phyloP scores from a whole-genome alignment of 768 basidiomycete species.

The Phallus indusiatus region DNA sequence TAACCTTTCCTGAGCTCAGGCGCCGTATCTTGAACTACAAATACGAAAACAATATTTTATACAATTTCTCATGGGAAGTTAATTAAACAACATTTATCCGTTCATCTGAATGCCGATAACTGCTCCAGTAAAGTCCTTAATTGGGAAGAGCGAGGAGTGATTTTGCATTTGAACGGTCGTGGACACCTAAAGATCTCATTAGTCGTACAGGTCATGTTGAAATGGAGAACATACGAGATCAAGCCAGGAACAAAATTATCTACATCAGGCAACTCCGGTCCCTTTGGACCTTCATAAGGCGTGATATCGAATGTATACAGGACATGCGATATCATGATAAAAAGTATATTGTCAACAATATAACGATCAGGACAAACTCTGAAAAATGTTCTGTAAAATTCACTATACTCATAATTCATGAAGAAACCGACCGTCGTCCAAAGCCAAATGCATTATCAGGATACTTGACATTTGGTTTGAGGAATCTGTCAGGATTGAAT shows the following conservation, averaged over 20 bases:
- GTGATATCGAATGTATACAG: constrained; percentile 11
- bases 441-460: neutral
- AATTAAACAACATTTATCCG: no score
- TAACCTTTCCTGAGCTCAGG: no score
- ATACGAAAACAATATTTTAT: no score
- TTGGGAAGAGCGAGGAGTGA: neutral
- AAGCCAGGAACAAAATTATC: neutral
- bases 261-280: constrained; percentile 23
- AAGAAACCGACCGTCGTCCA: neutral
- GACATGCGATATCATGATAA: constrained; percentile 8
- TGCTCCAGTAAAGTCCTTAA: no score
- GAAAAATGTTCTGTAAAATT: no score
- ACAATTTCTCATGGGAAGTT: no score
- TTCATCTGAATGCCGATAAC: no score
- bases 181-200: neutral
- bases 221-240: neutral
- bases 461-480: neutral
- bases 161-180: neutral
- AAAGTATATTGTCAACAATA: neutral
- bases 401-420: no score
- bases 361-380: neutral
- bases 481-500: neutral
- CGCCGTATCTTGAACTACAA: no score
- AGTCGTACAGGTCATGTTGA: neutral
- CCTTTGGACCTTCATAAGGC: constrained; percentile 16